These are phyloP conservation scores for Leishmania guyanensis DNA, from an alignment of 208 protist genomes.

Conservation along the genomic window DNA sequence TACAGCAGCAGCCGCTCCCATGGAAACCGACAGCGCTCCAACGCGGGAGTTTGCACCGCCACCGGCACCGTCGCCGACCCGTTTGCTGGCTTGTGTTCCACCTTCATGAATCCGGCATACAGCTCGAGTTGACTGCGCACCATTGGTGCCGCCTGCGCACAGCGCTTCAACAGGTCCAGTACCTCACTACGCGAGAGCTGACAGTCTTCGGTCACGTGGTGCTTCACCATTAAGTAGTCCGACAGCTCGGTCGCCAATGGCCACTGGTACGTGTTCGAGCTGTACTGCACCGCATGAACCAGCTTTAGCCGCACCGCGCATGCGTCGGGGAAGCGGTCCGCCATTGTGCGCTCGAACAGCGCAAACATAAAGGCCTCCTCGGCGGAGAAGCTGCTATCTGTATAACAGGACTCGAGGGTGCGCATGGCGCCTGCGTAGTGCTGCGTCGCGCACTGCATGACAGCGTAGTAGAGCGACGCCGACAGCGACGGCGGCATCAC, in stretches of 20 bases:
- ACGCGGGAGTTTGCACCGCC: constrained; percentile 33
- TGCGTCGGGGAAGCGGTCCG: constrained; percentile 81
- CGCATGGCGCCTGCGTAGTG: constrained; percentile 85
- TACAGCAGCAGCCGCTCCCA: constrained; percentile 66
- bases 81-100: background rate
- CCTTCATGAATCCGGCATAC: constrained; percentile 34
- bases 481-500: constrained; percentile 83
- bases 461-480: constrained; percentile 92
- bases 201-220: constrained; percentile 85
- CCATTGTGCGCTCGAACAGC: constrained; percentile 53
- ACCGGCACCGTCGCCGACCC: constrained; percentile 15
- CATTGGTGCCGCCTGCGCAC: constrained; percentile 41
- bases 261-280: constrained; percentile 71
- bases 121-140: constrained; percentile 62
- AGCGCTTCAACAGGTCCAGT: constrained; percentile 68
- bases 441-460: constrained; percentile 88
- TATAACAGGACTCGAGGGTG: constrained; percentile 78
- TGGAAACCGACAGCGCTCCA: constrained; percentile 58
- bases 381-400: constrained; percentile 55
- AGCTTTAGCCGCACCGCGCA: constrained; percentile 89
- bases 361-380: constrained; percentile 79
- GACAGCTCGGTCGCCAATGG: constrained; percentile 71
- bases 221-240: constrained; percentile 77
- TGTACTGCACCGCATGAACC: constrained; percentile 81
- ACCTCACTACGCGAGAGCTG: constrained; percentile 53